Percentiles rank a stretch among this genome's conserved stretches.
Evolutionary conservation across 2,329 filamentous ascomycete species (phyloP).

Genomic region (Albifimbria verrucaria): DNA sequence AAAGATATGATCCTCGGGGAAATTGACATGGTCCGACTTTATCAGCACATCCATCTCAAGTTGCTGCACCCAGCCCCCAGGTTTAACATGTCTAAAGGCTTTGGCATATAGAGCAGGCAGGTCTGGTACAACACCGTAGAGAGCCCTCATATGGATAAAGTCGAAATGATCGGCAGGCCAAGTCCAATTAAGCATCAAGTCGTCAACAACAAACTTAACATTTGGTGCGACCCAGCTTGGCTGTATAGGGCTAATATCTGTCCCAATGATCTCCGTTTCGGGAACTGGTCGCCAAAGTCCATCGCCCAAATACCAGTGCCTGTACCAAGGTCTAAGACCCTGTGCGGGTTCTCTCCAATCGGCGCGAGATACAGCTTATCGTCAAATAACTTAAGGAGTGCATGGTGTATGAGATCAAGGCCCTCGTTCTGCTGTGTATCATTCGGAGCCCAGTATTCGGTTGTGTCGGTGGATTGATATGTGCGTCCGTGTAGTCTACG

Average conservation of each 20-base stretch:
- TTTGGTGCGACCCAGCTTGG: constrained; percentile 20
- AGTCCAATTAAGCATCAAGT: constrained; percentile 37
- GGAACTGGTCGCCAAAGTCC: background rate
- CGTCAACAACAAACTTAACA: constrained; percentile 26
- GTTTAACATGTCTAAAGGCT: background rate
- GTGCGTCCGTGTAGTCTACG: too few species aligned
- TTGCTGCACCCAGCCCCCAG: background rate
- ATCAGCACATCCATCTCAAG: background rate
- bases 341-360: constrained; percentile 6
- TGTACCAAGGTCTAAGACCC: background rate
- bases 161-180: constrained; percentile 12
- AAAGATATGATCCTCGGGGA: background rate
- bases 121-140: constrained; percentile 19
- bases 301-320: background rate
- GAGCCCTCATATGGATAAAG: constrained; percentile 21
- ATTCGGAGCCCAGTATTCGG: background rate
- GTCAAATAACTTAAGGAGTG: constrained; percentile 2
- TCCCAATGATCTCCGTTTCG: background rate
- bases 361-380: constrained; percentile 5
- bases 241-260: background rate
- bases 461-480: too few species aligned
- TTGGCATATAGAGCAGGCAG: constrained; percentile 10
- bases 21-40: background rate
- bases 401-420: background rate
- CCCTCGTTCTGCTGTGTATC: background rate